phyloP scores from a whole-genome alignment of 2,329 filamentous ascomycete species.

The Colletotrichum sp. region DNA sequence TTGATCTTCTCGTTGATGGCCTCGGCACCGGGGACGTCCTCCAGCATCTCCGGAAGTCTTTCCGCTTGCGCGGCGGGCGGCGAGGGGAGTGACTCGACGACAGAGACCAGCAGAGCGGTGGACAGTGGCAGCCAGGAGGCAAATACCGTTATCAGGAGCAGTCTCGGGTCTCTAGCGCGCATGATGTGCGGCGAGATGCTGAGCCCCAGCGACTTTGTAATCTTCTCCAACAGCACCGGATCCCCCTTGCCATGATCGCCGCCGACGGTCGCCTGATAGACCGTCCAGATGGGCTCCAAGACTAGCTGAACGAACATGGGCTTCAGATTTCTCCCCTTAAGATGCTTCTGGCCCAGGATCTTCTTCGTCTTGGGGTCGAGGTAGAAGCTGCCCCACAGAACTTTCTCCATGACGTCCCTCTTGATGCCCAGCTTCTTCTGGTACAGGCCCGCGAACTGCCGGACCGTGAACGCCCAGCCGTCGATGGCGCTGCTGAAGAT shows the following conservation, averaged over 20 bases:
- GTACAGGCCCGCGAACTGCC: slow-evolving; percentile 91
- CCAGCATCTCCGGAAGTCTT: slow-evolving; percentile 79
- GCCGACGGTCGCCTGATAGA: slow-evolving; percentile 88
- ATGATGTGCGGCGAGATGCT: slow-evolving; percentile 84
- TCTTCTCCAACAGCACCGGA: slow-evolving; percentile 83
- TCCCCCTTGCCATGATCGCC: slow-evolving; percentile 85
- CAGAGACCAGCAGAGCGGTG: slow-evolving; percentile 89
- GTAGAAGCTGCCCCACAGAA: slow-evolving; percentile 97
- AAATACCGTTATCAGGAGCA: slow-evolving; percentile 86
- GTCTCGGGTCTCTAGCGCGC: slow-evolving; percentile 81
- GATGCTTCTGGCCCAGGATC: slow-evolving; percentile 85
- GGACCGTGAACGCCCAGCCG: slow-evolving; percentile 98
- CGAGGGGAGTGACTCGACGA: slow-evolving; percentile 90
- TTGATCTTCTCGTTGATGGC: slow-evolving; percentile 72
- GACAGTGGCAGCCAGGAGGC: slow-evolving; percentile 90
- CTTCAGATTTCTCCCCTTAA: slow-evolving; percentile 90
- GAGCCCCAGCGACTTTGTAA: slow-evolving; percentile 88
- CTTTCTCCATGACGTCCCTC: slow-evolving; percentile 84
- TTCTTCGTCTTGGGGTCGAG: slow-evolving; percentile 97
- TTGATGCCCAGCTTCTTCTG: slow-evolving; percentile 98
- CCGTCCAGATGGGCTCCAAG: slow-evolving; percentile 93
- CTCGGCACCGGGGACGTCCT: slow-evolving; percentile 77
- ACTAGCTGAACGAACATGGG: slow-evolving; percentile 98
- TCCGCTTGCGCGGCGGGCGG: slow-evolving; percentile 80
- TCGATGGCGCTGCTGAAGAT: slow-evolving; percentile 98